Base-by-base conservation (phyloP, 2,329 filamentous ascomycete species). In the Fusarium equiseti region DNA sequence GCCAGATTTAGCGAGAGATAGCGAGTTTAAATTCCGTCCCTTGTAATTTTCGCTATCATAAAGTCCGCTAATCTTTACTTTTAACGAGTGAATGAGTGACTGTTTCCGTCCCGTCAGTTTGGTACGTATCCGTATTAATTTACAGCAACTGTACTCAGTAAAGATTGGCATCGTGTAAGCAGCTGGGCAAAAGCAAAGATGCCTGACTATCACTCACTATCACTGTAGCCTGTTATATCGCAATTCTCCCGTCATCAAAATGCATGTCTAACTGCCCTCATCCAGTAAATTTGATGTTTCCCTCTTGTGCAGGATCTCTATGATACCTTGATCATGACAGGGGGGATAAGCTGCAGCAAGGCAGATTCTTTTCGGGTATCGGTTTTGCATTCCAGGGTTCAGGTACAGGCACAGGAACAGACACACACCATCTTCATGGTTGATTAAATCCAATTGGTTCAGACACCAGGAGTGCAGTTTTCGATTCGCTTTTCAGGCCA, bases 351-450 rank as follows among this genome's bases (percentile, higher is more conserved):
- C 35, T 38, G 35, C 45, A 45, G 45, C 16, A 45, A 29, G 58
- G 53, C 63, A 68, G 65, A 63, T 64, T 48, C 26, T 58, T 44
- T 32, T 59, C 66, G 59, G 66, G 53, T 66, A 66, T 66, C 63
- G 63, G 62, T 16, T 49, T 42, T 54, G 62, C 62, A 66, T 66
- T 50, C 49, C 49, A 66, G 62, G 54, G 62, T 54, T 66, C 45
- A 43, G 56, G 59, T 29, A 40, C 32, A 52, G 32, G 50, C 18
- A 52, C 50, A 51, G 22, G 29, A 12, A 51, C 42, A 44, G 42
- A 20, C 20, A 63, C 45, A 50, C 44, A 43, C 42, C 42, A 44
- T 44, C 42, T 24, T 24, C 6, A 44, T 22, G 42, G 22, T 24
- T 24, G 22, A 18, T 26, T 38, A 12, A n/a, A 38, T 38, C 18